Conservation (phyloP, 2,329 filamentous ascomycete genomes). For the Fusarium nodosum region DNA sequence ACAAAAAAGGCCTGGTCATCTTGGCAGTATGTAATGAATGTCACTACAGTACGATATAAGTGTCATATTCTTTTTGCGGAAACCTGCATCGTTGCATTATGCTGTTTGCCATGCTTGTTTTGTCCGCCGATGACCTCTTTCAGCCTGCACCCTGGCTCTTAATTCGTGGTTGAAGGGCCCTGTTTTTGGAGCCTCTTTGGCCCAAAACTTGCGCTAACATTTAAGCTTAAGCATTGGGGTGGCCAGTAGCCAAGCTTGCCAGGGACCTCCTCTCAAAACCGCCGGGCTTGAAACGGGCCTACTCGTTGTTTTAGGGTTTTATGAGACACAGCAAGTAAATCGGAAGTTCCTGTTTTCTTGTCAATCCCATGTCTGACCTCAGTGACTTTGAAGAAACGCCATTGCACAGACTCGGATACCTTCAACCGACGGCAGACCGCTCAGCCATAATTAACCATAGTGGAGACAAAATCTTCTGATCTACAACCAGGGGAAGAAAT, state of each 20-base stretch:
- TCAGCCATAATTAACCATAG: conserved; percentile 33
- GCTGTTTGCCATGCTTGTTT: conserved; percentile 20
- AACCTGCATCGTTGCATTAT: conserved; percentile 16
- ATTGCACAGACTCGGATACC: conserved; percentile 12
- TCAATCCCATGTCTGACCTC: conserved; percentile 9
- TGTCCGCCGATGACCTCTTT: conserved; percentile 19
- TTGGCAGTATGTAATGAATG: conserved; percentile 32
- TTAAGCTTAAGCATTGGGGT: conserved; percentile 41
- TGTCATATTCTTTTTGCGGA: conserved; percentile 18
- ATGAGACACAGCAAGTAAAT: not conserved
- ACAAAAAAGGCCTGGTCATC: conserved; percentile 20
- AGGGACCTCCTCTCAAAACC: conserved; percentile 27
- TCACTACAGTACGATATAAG: conserved; percentile 11
- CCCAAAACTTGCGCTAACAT: conserved; percentile 36
- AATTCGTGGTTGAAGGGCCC: conserved; percentile 3
- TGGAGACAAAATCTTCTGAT: conserved; percentile 24
- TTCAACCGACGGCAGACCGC: conserved; percentile 16
- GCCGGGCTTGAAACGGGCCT: conserved; percentile 19
- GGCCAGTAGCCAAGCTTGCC: conserved; percentile 15
- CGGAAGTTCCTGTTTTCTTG: not conserved
- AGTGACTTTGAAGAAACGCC: conserved; percentile 9
- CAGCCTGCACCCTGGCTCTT: not conserved
- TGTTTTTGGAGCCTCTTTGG: conserved; percentile 30
- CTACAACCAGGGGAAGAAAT: conserved; percentile 25
- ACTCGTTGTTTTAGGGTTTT: conserved; percentile 1